Evolutionary conservation across 768 basidiomycete genomes (phyloP).

Genomic region (Lanmaoa rubissima): DNA sequence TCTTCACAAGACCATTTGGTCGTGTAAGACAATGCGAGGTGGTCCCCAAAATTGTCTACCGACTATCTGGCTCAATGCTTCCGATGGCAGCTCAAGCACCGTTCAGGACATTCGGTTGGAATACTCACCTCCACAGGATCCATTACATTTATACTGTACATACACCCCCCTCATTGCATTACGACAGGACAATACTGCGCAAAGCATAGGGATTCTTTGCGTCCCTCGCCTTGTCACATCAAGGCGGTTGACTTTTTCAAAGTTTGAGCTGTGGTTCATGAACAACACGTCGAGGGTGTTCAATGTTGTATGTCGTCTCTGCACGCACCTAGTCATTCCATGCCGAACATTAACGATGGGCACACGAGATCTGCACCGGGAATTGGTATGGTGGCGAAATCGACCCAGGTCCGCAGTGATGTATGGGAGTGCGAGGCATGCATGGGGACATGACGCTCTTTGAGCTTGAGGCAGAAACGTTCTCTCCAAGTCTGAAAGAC

Average conservation of each 20-base stretch:
- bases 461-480: conserved; percentile 27
- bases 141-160: conserved; percentile 27
- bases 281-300: conserved; percentile 23
- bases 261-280: conserved; percentile 13
- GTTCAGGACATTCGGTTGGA: background rate
- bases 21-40: conserved; percentile 12
- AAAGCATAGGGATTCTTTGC: conserved; percentile 10
- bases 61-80: background rate
- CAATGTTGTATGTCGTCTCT: conserved; percentile 6
- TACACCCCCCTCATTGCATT: conserved; percentile 27
- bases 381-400: conserved; percentile 21
- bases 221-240: conserved; percentile 13
- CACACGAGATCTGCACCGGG: conserved; percentile 24
- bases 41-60: background rate
- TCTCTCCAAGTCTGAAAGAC: conserved; percentile 22
- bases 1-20: conserved; percentile 28
- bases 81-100: background rate
- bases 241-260: background rate
- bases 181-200: conserved; percentile 9
- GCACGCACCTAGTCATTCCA: conserved; percentile 9
- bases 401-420: conserved; percentile 25
- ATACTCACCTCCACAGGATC: conserved; percentile 21
- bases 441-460: conserved; percentile 9
- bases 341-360: conserved; percentile 13
- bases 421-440: conserved; percentile 11